Evolutionary conservation across 2,329 filamentous ascomycete genomes (phyloP).

Genomic region (Fonsecaea multimorphosa): DNA sequence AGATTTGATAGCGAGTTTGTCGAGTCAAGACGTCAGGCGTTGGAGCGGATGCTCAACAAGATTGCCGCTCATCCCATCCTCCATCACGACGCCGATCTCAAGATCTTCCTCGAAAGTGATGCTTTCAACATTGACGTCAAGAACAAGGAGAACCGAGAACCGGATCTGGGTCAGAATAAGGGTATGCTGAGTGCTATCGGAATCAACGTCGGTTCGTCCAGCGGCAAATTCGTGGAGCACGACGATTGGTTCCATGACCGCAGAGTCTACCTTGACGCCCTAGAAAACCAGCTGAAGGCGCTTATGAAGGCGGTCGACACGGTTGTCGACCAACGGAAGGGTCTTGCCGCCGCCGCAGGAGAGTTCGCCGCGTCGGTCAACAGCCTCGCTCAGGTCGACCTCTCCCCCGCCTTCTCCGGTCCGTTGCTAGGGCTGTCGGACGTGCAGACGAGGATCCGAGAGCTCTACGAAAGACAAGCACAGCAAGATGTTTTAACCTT

Average conservation of each 20-base stretch:
- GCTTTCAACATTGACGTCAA: conserved; percentile 96
- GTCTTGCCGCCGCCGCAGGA: conserved; percentile 87
- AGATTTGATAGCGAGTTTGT: conserved; percentile 97
- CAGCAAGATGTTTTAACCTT: conserved; percentile 96
- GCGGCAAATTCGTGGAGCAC: conserved; percentile 91
- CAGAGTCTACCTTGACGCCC: conserved; percentile 88
- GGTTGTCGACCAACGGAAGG: conserved; percentile 89
- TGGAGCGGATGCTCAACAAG: conserved; percentile 99
- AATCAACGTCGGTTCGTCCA: conserved; percentile 73
- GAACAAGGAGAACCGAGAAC: conserved; percentile 92
- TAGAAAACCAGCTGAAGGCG: conserved; percentile 88
- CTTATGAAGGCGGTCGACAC: conserved; percentile 92
- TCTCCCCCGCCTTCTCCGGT: conserved; percentile 84
- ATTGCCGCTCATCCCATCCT: conserved; percentile 85
- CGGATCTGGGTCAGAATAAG: conserved; percentile 85
- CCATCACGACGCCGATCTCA: conserved; percentile 91
- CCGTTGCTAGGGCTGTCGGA: conserved; percentile 92
- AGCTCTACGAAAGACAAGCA: conserved; percentile 94
- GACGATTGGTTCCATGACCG: conserved; percentile 99
- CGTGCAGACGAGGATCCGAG: conserved; percentile 88
- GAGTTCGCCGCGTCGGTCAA: conserved; percentile 95
- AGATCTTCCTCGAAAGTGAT: conserved; percentile 96
- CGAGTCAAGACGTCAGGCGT: conserved; percentile 83
- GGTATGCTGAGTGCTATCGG: conserved; percentile 88
- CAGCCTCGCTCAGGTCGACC: conserved; percentile 86